A percentile compares a stretch with the other conserved stretches of the same genome.
Conservation (phyloP, 2,329 filamentous ascomycete genomes). For the Colletotrichum shisoi region DNA sequence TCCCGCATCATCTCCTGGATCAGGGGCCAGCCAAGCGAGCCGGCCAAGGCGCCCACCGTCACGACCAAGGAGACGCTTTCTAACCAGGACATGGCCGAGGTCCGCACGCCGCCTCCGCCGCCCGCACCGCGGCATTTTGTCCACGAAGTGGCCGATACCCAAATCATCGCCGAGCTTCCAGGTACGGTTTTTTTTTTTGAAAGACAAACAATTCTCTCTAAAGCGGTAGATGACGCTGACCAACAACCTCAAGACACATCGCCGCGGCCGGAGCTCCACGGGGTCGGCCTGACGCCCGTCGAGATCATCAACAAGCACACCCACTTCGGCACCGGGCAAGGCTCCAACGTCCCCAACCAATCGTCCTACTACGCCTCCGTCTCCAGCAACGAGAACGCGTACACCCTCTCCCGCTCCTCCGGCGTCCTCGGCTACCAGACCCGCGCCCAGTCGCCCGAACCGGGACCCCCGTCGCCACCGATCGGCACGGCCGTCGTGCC, state of each 20-base stretch:
- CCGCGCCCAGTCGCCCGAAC: constrained; percentile 35
- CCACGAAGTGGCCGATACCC: constrained; percentile 55
- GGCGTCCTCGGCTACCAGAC: constrained; percentile 31
- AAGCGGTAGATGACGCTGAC: too few species aligned
- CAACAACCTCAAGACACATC: constrained; percentile 52
- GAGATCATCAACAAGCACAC: constrained; percentile 53
- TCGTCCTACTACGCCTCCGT: constrained; percentile 44
- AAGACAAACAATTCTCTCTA: accelerated
- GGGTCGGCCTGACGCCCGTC: constrained; percentile 52
- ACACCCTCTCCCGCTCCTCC: constrained; percentile 38
- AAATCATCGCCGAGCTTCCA: constrained; percentile 58
- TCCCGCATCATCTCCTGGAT: constrained; percentile 63
- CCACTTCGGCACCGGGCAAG: constrained; percentile 42
- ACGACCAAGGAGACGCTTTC: constrained; percentile 55
- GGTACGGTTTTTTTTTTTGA: constrained; percentile 53
- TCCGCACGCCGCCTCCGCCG: constrained; percentile 36
- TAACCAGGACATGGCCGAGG: constrained; percentile 53
- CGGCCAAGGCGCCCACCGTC: constrained; percentile 55
- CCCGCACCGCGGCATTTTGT: constrained; percentile 28
- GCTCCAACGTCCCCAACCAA: constrained; percentile 44
- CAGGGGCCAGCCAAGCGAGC: constrained; percentile 52
- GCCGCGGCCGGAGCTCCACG: constrained; percentile 55
- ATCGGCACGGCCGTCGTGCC: constrained; percentile 18
- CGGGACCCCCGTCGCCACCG: constrained; percentile 16
- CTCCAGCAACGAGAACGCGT: constrained; percentile 38